These are phyloP conservation scores for Penicillium nordicum DNA, from an alignment of 2,329 filamentous ascomycete species.

Conservation along the genomic window DNA sequence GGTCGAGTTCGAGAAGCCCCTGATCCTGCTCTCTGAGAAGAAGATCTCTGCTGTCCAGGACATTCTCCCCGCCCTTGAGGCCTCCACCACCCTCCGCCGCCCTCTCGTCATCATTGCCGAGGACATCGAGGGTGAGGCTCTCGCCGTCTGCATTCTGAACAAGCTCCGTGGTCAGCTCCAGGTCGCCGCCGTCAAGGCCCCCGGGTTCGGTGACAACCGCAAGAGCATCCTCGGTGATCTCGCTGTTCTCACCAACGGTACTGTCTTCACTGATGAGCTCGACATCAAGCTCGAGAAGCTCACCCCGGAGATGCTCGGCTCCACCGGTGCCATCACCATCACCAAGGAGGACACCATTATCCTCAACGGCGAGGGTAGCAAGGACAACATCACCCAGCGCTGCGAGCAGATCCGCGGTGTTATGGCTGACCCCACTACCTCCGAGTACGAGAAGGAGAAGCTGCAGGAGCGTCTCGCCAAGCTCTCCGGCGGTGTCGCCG, in stretches of 20 bases:
- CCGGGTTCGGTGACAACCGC: constrained; percentile 99
- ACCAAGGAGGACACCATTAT: constrained; percentile 99
- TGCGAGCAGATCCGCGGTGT: constrained; percentile 99
- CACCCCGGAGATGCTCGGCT: constrained; percentile 91
- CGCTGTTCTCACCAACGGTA: constrained; percentile 91
- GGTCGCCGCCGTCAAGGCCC: constrained; percentile 97
- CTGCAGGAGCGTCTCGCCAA: constrained; percentile 99
- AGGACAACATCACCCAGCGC: constrained; percentile 88
- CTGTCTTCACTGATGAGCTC: constrained; percentile 96
- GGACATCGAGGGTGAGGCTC: constrained; percentile 97
- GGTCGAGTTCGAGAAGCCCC: constrained; percentile 99
- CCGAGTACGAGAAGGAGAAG: constrained; percentile 99
- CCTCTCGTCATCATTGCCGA: constrained; percentile 98
- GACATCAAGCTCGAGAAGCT: constrained; percentile 99
- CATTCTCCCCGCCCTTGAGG: constrained; percentile 96
- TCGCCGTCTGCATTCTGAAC: constrained; percentile 99
- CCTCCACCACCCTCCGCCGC: constrained; percentile 89
- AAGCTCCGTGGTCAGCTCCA: constrained; percentile 99
- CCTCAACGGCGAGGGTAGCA: constrained; percentile 92
- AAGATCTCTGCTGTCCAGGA: constrained; percentile 99
- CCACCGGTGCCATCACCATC: constrained; percentile 97
- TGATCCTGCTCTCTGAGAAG: constrained; percentile 98
- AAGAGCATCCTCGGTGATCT: constrained; percentile 99
- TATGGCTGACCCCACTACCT: constrained; percentile 88
- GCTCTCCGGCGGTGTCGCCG: constrained; percentile 96